Evolutionary conservation across 305 asterid genomes (phyloP), one percentile per base, ranked within the genome.

Genomic region (Fraxinus angustifolia): DNA sequence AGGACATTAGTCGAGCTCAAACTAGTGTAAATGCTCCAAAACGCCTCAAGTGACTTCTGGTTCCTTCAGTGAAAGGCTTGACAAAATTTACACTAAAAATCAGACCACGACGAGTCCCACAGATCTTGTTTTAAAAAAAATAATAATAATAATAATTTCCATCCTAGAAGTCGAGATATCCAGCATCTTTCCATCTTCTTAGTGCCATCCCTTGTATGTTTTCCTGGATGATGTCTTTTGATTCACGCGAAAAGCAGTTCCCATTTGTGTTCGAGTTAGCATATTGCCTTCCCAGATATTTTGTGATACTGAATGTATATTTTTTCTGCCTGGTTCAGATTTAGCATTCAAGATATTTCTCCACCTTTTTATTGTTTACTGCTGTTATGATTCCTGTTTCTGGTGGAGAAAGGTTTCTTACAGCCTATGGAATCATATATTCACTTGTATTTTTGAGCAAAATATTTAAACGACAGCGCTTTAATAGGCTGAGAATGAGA

Each of bases 1-100:
- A 74, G 83, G 74, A 40, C 48, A 33, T 48, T 58, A 45, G 19
- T 77, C 11, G 72, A 74, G 67, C 84, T 56, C 78, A 45, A 81
- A 77, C 78, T 86, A 84, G 76, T 11, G 36, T 65, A 84, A 82
- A 83, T 77, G 80, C 38, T 58, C 53, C 73, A 26, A 75, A 73
- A 53, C 73, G 80, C 71, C 76, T 79, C 73, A 60, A 56, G 21
- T 33, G 78, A 62, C 80, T 65, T 78, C 78, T 74, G 45, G 73
- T 82, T 82, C 26, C 23, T 40, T 77, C 12, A 70, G 21, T 48
- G 71, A 62, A 53, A 60, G 48, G 78, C 75, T 48, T 77, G 35
- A 65, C 12, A 60, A 60, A 60, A 60, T 60, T 60, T 58, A 58
- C 30, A 5, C 70, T 6, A 60, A 19, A 65, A 19, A 26, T 65